Evolutionary conservation across 2,329 filamentous ascomycete species (phyloP), one percentile per base, ranked within the genome.

Genomic region (Fusarium sp.): DNA sequence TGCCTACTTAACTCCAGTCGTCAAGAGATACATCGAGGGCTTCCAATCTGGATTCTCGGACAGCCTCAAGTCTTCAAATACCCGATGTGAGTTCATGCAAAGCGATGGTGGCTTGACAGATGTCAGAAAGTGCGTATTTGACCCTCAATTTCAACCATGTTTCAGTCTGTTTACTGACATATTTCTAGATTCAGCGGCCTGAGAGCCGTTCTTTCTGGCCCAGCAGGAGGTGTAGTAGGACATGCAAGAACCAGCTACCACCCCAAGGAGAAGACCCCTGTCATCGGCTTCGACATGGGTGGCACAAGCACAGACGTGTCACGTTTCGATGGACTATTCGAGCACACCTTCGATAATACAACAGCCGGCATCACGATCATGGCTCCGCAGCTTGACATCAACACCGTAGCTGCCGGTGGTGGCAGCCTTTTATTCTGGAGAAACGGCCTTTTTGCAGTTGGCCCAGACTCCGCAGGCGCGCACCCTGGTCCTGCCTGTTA

Each of bases 31-130:
- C 70, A 81, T 81, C 36, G 92, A 93, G 28, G 28, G 28, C 28
- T 28, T 28, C 10, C 28, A 28, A 10, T 28, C 28, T 83, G 92
- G 92, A 0, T 96, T 97, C 75, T 88, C 92, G 73, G 86, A 86
- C 22, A 93, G 94, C 1, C 97, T 97, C 72, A 87, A 89, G 57
- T 93, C 94, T 14, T 28, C 28, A 28, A 28, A 92, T 92, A 0
- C 82, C 97, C 1, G 94, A 66, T 97, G 94, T 80, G 94, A 98
- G 78, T 97, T 97, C 73, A 97, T 97, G 94, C 94, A 97, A 78
- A 94, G 91, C 17, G 93, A 96, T 69, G 93, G 93, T 18, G 89
- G 89, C 0, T 77, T 91, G 3, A 88, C 91, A 0, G 91, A 94
- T 69, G 91, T 94, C 0, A 89, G 92, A 56, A 90, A 88, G 69